Percentiles rank a stretch among this genome's conserved stretches.
Evolutionary conservation across 2,329 filamentous ascomycete genomes (phyloP).

Genomic region (Colletotrichum orchidophilum): DNA sequence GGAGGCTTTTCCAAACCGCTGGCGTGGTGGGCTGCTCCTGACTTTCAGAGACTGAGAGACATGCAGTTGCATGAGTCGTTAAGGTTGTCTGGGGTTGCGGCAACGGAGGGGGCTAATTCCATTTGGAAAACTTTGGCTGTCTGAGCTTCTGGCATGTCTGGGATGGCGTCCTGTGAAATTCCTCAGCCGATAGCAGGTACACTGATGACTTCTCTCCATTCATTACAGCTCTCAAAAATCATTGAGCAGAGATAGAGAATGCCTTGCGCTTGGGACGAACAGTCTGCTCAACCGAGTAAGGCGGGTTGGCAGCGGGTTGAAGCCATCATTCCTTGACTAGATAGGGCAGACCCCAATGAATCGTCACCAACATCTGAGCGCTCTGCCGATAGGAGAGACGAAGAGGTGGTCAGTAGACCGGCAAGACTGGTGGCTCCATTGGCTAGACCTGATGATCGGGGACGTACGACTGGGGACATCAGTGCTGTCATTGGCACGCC

Average conservation of each 20-base stretch:
- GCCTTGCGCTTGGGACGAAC: constrained; percentile 22
- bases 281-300: background rate
- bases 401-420: background rate
- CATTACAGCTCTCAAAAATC: background rate
- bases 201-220: background rate
- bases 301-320: background rate
- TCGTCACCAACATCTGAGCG: constrained; percentile 2
- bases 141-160: constrained; percentile 28
- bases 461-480: background rate
- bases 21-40: constrained; percentile 2
- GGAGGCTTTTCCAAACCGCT: background rate
- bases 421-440: background rate
- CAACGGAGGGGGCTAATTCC: constrained; percentile 5
- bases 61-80: constrained; percentile 25
- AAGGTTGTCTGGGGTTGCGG: constrained; percentile 27
- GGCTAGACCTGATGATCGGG: background rate
- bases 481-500: background rate
- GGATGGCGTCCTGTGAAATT: constrained; percentile 11
- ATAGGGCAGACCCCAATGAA: background rate
- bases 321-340: constrained; percentile 8
- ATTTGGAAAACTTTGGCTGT: background rate
- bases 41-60: background rate
- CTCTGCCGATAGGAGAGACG: background rate
- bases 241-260: background rate
- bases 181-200: background rate